phyloP scores from a whole-genome alignment of 2,329 filamentous ascomycete genomes.

The Neonectria sp. region DNA sequence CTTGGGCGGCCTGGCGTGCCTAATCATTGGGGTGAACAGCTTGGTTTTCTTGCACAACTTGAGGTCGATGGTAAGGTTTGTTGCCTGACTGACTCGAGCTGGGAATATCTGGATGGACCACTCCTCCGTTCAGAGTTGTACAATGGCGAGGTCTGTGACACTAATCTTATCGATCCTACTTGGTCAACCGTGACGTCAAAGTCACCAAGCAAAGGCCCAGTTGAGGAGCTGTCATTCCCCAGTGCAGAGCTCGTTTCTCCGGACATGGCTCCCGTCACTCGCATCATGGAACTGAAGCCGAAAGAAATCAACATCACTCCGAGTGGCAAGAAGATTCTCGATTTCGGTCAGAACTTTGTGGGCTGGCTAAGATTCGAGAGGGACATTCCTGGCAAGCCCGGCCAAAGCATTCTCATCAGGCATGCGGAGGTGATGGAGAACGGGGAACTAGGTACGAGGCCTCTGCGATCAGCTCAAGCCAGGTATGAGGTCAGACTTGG shows the following conservation, averaged over 20 bases:
- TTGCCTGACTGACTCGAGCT: constrained; percentile 53
- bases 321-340: constrained; percentile 63
- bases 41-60: constrained; percentile 41
- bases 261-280: constrained; percentile 57
- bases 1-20: constrained; percentile 39
- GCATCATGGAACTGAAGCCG: constrained; percentile 22
- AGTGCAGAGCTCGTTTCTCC: constrained; percentile 49
- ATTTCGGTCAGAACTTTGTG: constrained; percentile 73
- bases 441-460: constrained; percentile 56
- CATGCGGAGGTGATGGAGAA: constrained; percentile 71
- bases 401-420: constrained; percentile 59
- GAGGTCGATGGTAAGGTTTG: constrained; percentile 49
- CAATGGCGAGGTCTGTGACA: constrained; percentile 28
- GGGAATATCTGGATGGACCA: constrained; percentile 42
- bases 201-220: neutral
- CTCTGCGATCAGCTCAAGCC: constrained; percentile 34
- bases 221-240: constrained; percentile 41
- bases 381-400: constrained; percentile 51
- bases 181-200: constrained; percentile 3
- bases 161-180: constrained; percentile 8
- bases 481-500: constrained; percentile 20
- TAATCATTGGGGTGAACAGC: constrained; percentile 53
- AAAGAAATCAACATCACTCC: constrained; percentile 47
- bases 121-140: constrained; percentile 19
- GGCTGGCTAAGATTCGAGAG: constrained; percentile 61